These are phyloP conservation scores for Camellia japonica DNA, from an alignment of 148 eudicot species.

Conservation along the genomic window DNA sequence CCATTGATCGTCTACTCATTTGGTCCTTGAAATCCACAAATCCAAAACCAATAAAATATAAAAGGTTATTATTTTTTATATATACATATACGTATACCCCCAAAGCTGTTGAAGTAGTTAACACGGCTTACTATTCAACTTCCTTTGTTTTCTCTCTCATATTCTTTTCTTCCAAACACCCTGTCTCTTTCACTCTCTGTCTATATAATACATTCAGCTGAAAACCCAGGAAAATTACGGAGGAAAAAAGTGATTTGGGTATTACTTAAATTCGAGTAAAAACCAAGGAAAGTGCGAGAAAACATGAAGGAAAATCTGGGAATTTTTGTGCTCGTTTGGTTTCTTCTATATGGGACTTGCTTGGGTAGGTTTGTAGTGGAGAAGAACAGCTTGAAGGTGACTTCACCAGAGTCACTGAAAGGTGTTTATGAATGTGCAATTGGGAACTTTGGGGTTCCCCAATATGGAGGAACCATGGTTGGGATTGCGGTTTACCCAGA, in stretches of 20 bases:
- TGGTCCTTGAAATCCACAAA: not conserved
- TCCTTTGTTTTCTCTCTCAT: not conserved
- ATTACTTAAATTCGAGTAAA: not conserved
- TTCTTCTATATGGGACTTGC: slow-evolving; percentile 35
- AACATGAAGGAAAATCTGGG: slow-evolving; percentile 38
- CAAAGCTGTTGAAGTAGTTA: not conserved
- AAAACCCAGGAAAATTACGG: not conserved
- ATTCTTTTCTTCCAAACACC: slow-evolving; percentile 8
- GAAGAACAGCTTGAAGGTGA: slow-evolving; percentile 80
- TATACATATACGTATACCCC: not conserved
- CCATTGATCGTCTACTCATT: no score
- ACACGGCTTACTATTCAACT: not conserved
- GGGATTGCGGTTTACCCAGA: slow-evolving; percentile 69
- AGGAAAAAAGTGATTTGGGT: not conserved
- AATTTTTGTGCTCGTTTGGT: slow-evolving; percentile 30
- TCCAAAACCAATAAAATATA: not conserved
- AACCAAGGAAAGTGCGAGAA: not conserved
- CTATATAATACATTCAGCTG: not conserved
- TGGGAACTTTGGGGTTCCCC: slow-evolving; percentile 93
- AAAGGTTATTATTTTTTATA: not conserved
- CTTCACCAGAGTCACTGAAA: slow-evolving; percentile 60
- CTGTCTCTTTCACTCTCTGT: not conserved
- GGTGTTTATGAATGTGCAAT: slow-evolving; percentile 84
- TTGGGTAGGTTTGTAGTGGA: slow-evolving; percentile 89
- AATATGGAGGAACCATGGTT: slow-evolving; percentile 85